These are phyloP conservation scores for Pouteria glomerata DNA, from an alignment of 148 eudicot species.

Conservation along the genomic window DNA sequence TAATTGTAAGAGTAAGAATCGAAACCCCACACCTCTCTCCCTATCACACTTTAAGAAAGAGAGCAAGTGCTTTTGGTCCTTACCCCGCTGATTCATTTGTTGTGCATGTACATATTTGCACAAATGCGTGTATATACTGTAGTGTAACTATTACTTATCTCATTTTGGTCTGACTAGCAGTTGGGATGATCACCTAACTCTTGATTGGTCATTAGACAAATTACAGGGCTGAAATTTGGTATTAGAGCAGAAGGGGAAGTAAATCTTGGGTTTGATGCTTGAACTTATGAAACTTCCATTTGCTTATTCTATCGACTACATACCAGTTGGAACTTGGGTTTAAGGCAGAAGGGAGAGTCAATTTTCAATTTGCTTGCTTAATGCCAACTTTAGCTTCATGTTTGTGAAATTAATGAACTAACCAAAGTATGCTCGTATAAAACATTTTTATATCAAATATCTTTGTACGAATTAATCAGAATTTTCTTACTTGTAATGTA, in stretches of 20 bases:
- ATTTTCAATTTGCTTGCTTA: too few relatives aligned
- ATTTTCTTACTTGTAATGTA: too few relatives aligned
- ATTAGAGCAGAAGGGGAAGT: background rate
- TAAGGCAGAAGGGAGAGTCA: too few relatives aligned
- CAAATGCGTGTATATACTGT: background rate
- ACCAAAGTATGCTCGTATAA: too few relatives aligned
- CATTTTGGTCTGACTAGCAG: background rate
- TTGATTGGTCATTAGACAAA: background rate
- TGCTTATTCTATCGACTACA: background rate
- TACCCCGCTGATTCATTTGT: background rate
- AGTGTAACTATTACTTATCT: background rate
- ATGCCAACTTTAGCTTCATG: too few relatives aligned
- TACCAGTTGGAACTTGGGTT: too few relatives aligned
- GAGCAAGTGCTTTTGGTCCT: background rate
- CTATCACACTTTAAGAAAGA: background rate
- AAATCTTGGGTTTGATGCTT: background rate
- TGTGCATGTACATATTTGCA: too few relatives aligned
- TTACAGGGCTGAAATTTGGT: background rate
- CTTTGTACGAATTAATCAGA: too few relatives aligned
- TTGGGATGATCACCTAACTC: background rate
- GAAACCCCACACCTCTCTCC: background rate
- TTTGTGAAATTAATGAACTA: too few relatives aligned
- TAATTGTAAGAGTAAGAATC: background rate
- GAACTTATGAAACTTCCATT: background rate
- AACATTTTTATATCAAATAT: too few relatives aligned